Base-by-base conservation (phyloP, 176 grass and related monocot genomes). In the Oryza longistaminata region DNA sequence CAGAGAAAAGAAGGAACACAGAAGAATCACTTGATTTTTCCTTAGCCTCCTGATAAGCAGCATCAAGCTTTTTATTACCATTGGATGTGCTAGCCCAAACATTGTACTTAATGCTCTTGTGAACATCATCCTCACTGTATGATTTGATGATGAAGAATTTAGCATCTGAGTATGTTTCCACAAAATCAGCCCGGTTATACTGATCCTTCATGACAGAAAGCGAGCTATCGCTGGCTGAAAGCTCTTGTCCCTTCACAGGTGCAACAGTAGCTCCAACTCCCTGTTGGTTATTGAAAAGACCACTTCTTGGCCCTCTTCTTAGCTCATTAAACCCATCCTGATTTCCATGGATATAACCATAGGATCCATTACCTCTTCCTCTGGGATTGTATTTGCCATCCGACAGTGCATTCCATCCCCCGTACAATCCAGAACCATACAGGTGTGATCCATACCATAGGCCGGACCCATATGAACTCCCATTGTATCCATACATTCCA, bases 61-160 rank as follows among this genome's bases (percentile, higher is more conserved):
- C 81, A 80, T 97, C 88, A 61, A 97, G 94, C 49, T 94, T 97
- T 61, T 97, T 97, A 85, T 97, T 97, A 33, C 94, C 92, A 85
- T 88, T 92, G 70, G 92, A 90, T 4, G 94, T 97, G 83, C 94
- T 97, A 84, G 94, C 92, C 94, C 94, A 97, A 35, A 97, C 90
- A 85, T 88, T 87, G 81, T 97, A 94, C 76, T 97, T 97, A 8
- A 97, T 91, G 76, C 94, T 94, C 80, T 97, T 97, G 86, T 97
- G 94, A 71, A 97, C 81, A 83, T 97, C 92, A 80, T 97, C 94
- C 85, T 97, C 94, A 40, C 94, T 94, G 85, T 97, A 97, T 71
- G 94, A 97, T 76, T 97, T 97, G 70, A 97, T 97, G 75, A 97
- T 55, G 15, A 97, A 97, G 85, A 94, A 94, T 82, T 92, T 97